Evolutionary conservation across 768 basidiomycete species (phyloP).

Genomic region (Tricholoma sp.): DNA sequence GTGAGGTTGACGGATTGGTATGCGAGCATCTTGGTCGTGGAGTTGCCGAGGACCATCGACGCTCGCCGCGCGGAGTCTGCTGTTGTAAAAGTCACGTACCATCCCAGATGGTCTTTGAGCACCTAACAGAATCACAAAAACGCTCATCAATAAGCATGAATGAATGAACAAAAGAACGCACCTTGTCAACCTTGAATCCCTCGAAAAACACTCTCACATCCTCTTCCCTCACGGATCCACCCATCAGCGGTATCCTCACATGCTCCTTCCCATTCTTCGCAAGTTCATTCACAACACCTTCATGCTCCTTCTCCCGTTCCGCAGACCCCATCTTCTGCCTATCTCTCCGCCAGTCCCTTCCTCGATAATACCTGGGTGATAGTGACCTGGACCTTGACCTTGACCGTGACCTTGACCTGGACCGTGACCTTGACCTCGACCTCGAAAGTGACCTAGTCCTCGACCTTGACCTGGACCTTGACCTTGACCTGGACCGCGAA

Average conservation of each 20-base stretch:
- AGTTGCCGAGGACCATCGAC: conserved; percentile 50
- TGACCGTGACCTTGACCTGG: neutral
- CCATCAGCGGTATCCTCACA: conserved; percentile 49
- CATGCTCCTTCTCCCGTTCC: conserved; percentile 32
- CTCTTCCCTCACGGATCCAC: conserved; percentile 50
- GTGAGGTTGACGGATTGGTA: conserved; percentile 56
- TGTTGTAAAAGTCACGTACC: conserved; percentile 79
- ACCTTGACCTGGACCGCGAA: conserved; percentile 17
- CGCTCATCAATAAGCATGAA: neutral
- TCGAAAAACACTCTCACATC: conserved; percentile 67
- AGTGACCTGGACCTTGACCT: neutral
- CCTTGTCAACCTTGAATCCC: conserved; percentile 69
- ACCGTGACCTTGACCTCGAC: neutral
- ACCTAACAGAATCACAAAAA: conserved; percentile 39
- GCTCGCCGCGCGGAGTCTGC: conserved; percentile 62
- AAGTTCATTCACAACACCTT: conserved; percentile 44
- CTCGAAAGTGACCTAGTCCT: no score
- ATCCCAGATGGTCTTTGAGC: conserved; percentile 61
- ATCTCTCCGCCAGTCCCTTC: conserved; percentile 9
- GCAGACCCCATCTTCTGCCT: conserved; percentile 15
- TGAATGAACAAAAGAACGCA: conserved; percentile 29
- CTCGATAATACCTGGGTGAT: neutral
- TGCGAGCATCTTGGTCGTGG: conserved; percentile 46
- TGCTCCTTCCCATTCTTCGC: conserved; percentile 63
- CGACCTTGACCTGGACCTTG: neutral